Percentiles rank a stretch among this genome's conserved stretches.
These are phyloP conservation scores for Furcasterigmium sp. DNA, from an alignment of 2,329 filamentous ascomycete species.

Conservation along the genomic window DNA sequence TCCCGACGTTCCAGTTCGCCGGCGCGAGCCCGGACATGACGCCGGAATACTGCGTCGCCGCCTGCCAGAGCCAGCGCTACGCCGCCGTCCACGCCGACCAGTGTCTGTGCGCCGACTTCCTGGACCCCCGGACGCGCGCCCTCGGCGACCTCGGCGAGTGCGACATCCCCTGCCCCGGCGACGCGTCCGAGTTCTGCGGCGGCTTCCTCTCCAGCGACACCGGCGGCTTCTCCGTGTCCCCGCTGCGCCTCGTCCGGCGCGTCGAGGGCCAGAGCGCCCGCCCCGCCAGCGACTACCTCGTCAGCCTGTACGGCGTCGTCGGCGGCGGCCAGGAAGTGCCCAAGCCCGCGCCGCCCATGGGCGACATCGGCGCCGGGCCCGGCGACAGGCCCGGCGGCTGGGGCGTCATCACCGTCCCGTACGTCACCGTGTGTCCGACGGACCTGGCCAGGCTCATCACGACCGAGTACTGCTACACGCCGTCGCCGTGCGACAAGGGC, in stretches of 20 bases:
- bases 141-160: constrained; percentile 25
- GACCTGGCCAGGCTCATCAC: constrained; percentile 24
- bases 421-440: constrained; percentile 26
- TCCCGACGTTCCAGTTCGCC: constrained; percentile 26
- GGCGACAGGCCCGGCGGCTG: constrained; percentile 21
- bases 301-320: constrained; percentile 38
- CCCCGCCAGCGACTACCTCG: constrained; percentile 22
- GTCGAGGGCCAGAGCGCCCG: constrained; percentile 18
- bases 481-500: constrained; percentile 17
- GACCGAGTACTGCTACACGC: constrained; percentile 24
- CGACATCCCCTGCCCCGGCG: constrained; percentile 33
- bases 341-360: constrained; percentile 25
- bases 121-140: constrained; percentile 33
- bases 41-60: constrained; percentile 28
- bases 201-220: constrained; percentile 18
- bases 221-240: constrained; percentile 4
- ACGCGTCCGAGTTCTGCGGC: constrained; percentile 34
- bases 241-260: constrained; percentile 7
- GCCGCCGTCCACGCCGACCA: constrained; percentile 31
- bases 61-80: constrained; percentile 29
- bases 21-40: constrained; percentile 30
- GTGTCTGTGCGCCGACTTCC: constrained; percentile 39
- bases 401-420: constrained; percentile 21
- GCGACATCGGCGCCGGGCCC: constrained; percentile 6
- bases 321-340: constrained; percentile 14